Evolutionary conservation across 768 basidiomycete genomes (phyloP), one percentile per base, ranked within the genome.

Genomic region (Pleurotus sapidus): DNA sequence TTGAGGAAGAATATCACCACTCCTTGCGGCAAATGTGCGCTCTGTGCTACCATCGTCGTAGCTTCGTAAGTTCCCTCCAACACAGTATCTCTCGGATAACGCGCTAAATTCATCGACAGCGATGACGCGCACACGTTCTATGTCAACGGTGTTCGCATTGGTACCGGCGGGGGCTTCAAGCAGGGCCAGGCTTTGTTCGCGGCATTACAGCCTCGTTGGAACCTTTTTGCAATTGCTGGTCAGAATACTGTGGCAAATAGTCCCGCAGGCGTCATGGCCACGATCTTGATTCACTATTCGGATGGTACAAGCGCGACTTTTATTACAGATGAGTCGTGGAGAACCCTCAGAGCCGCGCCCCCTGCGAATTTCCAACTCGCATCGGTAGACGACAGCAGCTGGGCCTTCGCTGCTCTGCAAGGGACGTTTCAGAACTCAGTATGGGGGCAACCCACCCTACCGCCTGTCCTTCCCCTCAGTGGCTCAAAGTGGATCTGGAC

Each of bases 401-500:
- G 50, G 50, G n/a, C 37, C 38, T 20, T 25, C 30, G 18, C 50
- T 17, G 20, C 50, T 37, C 14, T 53, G 0, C 50, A 55, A 24
- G 53, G 20, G 5, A 50, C 34, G 0, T 50, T 27, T 27, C 6
- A 42, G 9, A n/a, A 17, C 6, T 15, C 23, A 15, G 25, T 9
- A 7, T 55, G 53, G 53, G 53, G 53, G 2, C 14, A 18, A 5
- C 38, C 53, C 7, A 24, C 53, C 17, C 38, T 55, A 8, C 53
- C 53, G 20, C 53, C 53, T 24, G 40, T 46, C 18, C 53, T 55
- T 40, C 39, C 38, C n/a, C 39, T 55, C 14, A 25, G 18, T 24
- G n/a, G 43, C 5, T 55, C 53, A 4, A 46, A 55, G 20, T 55
- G 53, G 53, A 55, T 55, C 24, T 55, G 53, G 53, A 43, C 53